These are phyloP conservation scores for Tuber calosporum DNA, from an alignment of 495 filamentous ascomycete genomes.

Conservation along the genomic window DNA sequence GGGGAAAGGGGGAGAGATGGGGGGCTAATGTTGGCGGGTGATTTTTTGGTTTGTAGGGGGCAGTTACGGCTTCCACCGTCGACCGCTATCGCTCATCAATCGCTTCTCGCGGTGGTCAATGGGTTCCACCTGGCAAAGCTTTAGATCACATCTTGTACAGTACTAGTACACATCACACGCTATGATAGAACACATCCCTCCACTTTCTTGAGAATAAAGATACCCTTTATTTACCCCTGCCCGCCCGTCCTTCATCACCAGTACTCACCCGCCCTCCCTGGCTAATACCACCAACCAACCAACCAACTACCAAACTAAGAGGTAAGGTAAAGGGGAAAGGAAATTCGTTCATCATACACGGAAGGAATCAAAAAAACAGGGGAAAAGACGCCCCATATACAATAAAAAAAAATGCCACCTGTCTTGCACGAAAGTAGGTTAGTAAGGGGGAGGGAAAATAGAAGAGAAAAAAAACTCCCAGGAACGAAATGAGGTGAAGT, in stretches of 20 bases:
- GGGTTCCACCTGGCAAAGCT: conserved; percentile 44
- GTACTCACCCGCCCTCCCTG: not conserved
- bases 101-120: conserved; percentile 53
- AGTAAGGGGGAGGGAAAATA: not conserved
- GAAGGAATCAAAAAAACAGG: not conserved
- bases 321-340: not conserved
- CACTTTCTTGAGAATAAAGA: not conserved
- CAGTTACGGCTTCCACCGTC: conserved; percentile 62
- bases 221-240: not conserved
- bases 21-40: not conserved
- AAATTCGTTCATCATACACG: not conserved
- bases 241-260: not conserved
- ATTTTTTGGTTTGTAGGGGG: conserved; percentile 45
- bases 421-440: not conserved
- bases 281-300: not conserved
- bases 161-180: not conserved
- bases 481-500: not conserved
- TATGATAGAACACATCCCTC: not conserved
- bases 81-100: conserved; percentile 73
- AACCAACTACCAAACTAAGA: not conserved
- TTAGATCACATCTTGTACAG: not conserved
- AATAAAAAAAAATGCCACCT: not conserved
- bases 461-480: not conserved
- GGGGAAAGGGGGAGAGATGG: conserved; percentile 22
- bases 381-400: not conserved